phyloP scores from a whole-genome alignment of 805 yeast species.

The Candida maris region DNA sequence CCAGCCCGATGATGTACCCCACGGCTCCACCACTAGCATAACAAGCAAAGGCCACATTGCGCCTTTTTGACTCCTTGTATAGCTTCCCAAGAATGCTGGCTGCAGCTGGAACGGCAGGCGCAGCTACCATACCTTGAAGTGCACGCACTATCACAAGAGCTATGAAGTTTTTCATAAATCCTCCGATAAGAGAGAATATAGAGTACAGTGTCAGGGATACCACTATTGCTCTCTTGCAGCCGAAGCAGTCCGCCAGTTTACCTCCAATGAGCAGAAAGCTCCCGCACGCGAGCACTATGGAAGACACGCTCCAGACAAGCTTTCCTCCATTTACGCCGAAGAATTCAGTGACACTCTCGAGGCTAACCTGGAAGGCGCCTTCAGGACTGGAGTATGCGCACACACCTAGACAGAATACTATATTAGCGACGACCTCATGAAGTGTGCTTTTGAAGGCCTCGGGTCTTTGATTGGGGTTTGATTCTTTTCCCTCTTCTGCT shows the following conservation, averaged over 20 bases:
- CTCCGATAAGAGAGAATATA: constrained; percentile 21
- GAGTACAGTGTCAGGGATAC: constrained; percentile 12
- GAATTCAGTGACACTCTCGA: constrained; percentile 27
- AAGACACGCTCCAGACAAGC: constrained; percentile 37
- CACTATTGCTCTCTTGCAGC: constrained; percentile 32
- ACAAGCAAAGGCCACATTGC: constrained; percentile 34
- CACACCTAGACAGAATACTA: constrained; percentile 31
- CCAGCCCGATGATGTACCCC: constrained; percentile 36
- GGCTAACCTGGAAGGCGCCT: constrained; percentile 33
- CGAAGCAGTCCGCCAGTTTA: constrained; percentile 36
- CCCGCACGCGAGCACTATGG: constrained; percentile 35
- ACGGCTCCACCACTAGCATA: constrained; percentile 42
- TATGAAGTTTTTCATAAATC: constrained; percentile 31
- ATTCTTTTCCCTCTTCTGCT: too few species aligned
- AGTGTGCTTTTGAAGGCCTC: constrained; percentile 25
- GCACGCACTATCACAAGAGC: constrained; percentile 36
- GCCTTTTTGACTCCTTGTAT: constrained; percentile 31
- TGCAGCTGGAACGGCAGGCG: constrained; percentile 39
- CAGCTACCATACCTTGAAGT: constrained; percentile 34
- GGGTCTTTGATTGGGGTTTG: constrained; percentile 26
- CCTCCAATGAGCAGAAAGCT: constrained; percentile 36
- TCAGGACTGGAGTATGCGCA: constrained; percentile 31
- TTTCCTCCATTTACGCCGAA: constrained; percentile 34
- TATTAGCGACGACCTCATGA: constrained; percentile 31
- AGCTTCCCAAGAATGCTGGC: constrained; percentile 38